Conservation (phyloP, 2,329 filamentous ascomycete species). For the Cercospora sp. region DNA sequence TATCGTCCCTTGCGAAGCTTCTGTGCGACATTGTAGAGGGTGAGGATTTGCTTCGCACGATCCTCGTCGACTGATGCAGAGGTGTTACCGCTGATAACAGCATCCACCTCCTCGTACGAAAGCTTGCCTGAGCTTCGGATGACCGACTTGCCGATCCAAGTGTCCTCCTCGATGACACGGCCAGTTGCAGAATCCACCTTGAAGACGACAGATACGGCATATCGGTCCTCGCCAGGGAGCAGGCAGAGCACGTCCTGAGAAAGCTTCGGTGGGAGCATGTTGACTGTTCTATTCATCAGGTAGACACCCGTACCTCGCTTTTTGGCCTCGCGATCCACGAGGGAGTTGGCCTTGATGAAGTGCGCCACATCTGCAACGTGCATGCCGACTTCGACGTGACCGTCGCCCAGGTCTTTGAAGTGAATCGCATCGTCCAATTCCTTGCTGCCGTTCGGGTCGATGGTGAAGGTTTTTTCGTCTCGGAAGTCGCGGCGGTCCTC, state of each 20-base stretch:
- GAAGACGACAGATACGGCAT: constrained; percentile 92
- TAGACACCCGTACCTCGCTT: constrained; percentile 97
- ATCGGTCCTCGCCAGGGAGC: constrained; percentile 80
- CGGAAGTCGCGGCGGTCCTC: constrained; percentile 85
- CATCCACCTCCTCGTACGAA: constrained; percentile 81
- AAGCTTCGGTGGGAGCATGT: constrained; percentile 81
- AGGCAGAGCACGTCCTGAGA: constrained; percentile 86
- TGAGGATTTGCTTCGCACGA: constrained; percentile 74
- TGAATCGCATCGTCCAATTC: constrained; percentile 93
- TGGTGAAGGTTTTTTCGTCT: constrained; percentile 82
- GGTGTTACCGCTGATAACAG: constrained; percentile 66
- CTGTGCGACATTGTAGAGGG: constrained; percentile 76
- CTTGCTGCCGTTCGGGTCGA: constrained; percentile 83
- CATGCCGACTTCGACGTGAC: constrained; percentile 88
- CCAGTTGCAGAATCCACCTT: constrained; percentile 81
- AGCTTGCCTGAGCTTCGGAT: constrained; percentile 89
- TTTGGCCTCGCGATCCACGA: constrained; percentile 95
- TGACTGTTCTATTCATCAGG: constrained; percentile 85
- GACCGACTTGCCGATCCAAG: constrained; percentile 91
- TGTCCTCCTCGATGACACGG: constrained; percentile 76
- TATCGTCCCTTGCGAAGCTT: constrained; percentile 90
- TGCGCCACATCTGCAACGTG: constrained; percentile 94
- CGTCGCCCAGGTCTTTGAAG: constrained; percentile 78
- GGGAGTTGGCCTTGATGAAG: constrained; percentile 93
- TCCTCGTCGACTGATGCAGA: constrained; percentile 61